Base-by-base conservation (phyloP, 805 yeast genomes). In the Ogataea chonburiensis region DNA sequence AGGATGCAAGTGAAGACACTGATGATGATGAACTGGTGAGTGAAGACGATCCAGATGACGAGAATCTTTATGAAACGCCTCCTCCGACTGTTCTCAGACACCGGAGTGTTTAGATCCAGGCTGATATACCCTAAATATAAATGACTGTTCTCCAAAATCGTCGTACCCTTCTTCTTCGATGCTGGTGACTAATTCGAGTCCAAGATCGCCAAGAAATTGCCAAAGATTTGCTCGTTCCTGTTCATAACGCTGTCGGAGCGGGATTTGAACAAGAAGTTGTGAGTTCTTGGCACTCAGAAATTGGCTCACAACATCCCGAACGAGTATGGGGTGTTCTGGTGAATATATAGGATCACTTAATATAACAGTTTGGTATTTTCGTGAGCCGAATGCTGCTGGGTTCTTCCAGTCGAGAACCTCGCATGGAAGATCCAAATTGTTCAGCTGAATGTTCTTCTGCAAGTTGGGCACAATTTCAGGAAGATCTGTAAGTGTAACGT, bases 331-430 rank as follows among this genome's bases (percentile, higher is more conserved):
- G 53, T 91, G 98, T 20, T 75, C 71, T 0, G 81, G 64, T 0
- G 96, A 84, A 57, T 93, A 91, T 2, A 91, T 78, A 0, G 97
- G 96, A 58, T 91, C 98, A 14, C 96, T 83, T 4, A 87, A 61
- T 0, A 93, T 64, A 4, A 91, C 67, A 0, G 86, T 74, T 25
- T 74, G 70, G 55, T 73, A 86, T 30, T 50, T 16, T 47, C 50
- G 4, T 56, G 51, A 23, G 60, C 53, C 13, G 58, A 55, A n/a
- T 28, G 41, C 8, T 21, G 47, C 17, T 0, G 93, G 88, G 19
- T 75, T 52, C 1, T 77, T 64, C 98, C 98, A 91, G 56, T 91
- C 96, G 21, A 93, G 60, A 3, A 72, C 81, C 20, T 63, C 68
- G 38, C 43, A 42, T 7, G 58, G 43, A 24, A 31, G 5, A 3